Conservation (phyloP, 2,329 filamentous ascomycete species). For the Blumeria hordei region DNA sequence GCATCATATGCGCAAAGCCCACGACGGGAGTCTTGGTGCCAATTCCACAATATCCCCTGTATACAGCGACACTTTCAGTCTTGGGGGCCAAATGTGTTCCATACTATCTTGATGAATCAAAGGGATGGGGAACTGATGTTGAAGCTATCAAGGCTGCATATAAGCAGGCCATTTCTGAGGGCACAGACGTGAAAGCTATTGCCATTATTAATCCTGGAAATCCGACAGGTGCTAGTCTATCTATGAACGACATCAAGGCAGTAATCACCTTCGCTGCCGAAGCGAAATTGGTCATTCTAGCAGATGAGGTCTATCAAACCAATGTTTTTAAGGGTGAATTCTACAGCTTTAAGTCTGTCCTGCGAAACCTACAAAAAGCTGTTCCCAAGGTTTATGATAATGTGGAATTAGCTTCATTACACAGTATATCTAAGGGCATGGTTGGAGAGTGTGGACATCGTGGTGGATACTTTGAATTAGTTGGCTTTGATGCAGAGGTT, state of each 20-base stretch:
- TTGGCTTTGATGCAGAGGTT: slow-evolving; percentile 67
- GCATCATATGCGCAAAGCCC: slow-evolving; percentile 59
- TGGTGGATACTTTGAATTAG: slow-evolving; percentile 90
- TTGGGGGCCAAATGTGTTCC: slow-evolving; percentile 73
- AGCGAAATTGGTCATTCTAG: slow-evolving; percentile 70
- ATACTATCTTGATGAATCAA: slow-evolving; percentile 75
- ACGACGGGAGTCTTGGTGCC: slow-evolving; percentile 72
- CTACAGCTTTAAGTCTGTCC: slow-evolving; percentile 78
- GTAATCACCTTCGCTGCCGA: slow-evolving; percentile 74
- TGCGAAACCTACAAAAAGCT: slow-evolving; percentile 59
- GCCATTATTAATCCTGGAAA: slow-evolving; percentile 98
- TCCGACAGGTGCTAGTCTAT: slow-evolving; percentile 73
- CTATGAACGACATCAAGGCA: slow-evolving; percentile 51
- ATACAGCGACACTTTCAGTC: slow-evolving; percentile 75
- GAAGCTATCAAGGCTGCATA: slow-evolving; percentile 51
- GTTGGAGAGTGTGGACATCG: slow-evolving; percentile 95
- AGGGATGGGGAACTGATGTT: slow-evolving; percentile 72
- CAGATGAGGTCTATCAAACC: slow-evolving; percentile 97
- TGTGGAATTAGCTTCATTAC: slow-evolving; percentile 74
- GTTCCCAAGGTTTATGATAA: slow-evolving; percentile 53
- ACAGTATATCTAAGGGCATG: slow-evolving; percentile 95
- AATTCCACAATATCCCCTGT: slow-evolving; percentile 94
- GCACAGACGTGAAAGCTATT: slow-evolving; percentile 73
- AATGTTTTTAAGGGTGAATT: slow-evolving; percentile 93
- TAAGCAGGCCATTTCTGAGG: slow-evolving; percentile 47